phyloP scores from a whole-genome alignment of 495 filamentous ascomycete genomes.

The Xylaria acuta region DNA sequence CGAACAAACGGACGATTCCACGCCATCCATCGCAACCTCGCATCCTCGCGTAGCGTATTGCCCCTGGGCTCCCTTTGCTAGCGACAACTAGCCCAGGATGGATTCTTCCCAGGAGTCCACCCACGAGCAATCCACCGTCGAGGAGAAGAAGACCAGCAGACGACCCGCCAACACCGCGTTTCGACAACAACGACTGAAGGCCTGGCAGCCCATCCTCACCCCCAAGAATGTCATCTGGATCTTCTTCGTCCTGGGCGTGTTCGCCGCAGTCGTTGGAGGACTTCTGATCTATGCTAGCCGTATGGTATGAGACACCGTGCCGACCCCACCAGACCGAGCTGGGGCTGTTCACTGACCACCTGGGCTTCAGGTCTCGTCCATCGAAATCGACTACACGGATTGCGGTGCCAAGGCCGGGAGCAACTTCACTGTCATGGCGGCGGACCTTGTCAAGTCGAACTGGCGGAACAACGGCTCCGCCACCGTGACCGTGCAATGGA shows the following conservation, averaged over 20 bases:
- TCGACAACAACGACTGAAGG: constrained; percentile 88
- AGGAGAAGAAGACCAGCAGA: constrained; percentile 84
- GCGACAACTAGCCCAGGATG: constrained; percentile 32
- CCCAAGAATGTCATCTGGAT: constrained; percentile 91
- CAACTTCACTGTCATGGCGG: constrained; percentile 53
- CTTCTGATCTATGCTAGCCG: constrained; percentile 83
- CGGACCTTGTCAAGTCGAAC: constrained; percentile 69
- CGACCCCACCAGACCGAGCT: not conserved
- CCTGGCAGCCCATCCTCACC: constrained; percentile 96
- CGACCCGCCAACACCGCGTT: constrained; percentile 93
- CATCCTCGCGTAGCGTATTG: not conserved
- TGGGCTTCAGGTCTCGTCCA: constrained; percentile 77
- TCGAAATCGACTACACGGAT: constrained; percentile 86
- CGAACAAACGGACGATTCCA: not conserved
- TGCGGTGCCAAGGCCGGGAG: constrained; percentile 63
- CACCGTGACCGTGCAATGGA: constrained; percentile 38
- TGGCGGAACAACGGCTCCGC: constrained; percentile 49
- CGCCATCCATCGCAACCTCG: constrained; percentile 2
- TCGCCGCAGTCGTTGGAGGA: constrained; percentile 89
- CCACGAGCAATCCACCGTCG: constrained; percentile 35
- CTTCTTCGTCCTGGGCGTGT: constrained; percentile 83
- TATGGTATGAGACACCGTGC: constrained; percentile 53
- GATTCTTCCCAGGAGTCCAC: constrained; percentile 34
- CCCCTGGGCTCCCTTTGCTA: not conserved
- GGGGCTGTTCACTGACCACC: constrained; percentile 6